Conservation (phyloP, 1,284 basidiomycete species). For the Waitea zeae region DNA sequence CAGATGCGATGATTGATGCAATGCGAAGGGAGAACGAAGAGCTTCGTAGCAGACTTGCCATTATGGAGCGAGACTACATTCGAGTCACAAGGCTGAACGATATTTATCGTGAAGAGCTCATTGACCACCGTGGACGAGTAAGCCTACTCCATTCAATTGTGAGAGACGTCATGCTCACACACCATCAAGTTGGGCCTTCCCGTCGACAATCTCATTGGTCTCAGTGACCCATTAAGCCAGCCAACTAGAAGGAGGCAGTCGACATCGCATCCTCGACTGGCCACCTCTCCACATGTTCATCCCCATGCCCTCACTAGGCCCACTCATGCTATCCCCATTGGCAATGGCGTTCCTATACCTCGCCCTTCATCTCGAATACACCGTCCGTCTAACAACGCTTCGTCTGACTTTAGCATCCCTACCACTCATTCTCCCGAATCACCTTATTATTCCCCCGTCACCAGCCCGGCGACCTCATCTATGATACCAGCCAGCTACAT, state of each 20-base stretch:
- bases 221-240: conserved; percentile 49
- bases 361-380: conserved; percentile 44
- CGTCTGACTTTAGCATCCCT: conserved; percentile 44
- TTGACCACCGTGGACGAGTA: conserved; percentile 57
- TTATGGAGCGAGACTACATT: conserved; percentile 59
- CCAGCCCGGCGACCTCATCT: conserved; percentile 30
- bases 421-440: conserved; percentile 38
- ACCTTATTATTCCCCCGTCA: conserved; percentile 37
- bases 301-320: too few relatives aligned
- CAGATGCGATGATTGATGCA: conserved; percentile 51
- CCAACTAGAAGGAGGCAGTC: conserved; percentile 40
- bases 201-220: conserved; percentile 57
- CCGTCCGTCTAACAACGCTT: conserved; percentile 29
- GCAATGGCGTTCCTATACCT: conserved; percentile 45
- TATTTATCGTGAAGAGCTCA: conserved; percentile 64
- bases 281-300: conserved; percentile 16
- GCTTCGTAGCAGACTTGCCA: conserved; percentile 40
- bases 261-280: conserved; percentile 17
- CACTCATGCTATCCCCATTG: conserved; percentile 51
- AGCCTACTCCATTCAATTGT: conserved; percentile 17
- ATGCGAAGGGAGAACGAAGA: conserved; percentile 63
- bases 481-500: conserved; percentile 28
- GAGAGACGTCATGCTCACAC: not conserved
- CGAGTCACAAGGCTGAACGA: conserved; percentile 58
- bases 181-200: conserved; percentile 42